Percentiles rank a stretch among this genome's conserved stretches.
These are phyloP conservation scores for Solanum corneliomulleri DNA, from an alignment of 257 asterid genomes.

Conservation along the genomic window DNA sequence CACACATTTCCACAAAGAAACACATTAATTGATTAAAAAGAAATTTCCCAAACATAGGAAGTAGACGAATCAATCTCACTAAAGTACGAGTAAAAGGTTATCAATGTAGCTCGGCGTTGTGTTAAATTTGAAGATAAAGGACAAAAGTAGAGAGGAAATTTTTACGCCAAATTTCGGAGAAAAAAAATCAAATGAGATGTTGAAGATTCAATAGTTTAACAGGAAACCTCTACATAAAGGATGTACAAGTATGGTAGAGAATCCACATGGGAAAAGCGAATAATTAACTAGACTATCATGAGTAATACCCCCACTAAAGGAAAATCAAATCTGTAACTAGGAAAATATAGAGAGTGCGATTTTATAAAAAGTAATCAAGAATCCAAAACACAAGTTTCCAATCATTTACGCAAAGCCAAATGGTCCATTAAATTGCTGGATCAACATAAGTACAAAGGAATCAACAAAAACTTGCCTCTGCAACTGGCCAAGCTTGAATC, in stretches of 20 bases:
- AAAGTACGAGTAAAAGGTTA: not conserved
- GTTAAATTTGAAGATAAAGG: not conserved
- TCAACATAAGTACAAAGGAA: not conserved
- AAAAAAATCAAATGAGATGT: not conserved
- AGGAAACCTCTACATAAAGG: not conserved
- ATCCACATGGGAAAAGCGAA: not conserved
- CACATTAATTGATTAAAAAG: not conserved
- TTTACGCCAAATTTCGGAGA: not conserved
- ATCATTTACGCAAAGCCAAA: not conserved
- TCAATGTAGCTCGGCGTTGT: not conserved
- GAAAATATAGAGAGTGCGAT: not conserved
- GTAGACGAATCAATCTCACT: not conserved
- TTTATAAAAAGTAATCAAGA: not conserved
- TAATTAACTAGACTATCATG: not conserved
- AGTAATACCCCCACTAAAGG: not conserved
- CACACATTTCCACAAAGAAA: not conserved
- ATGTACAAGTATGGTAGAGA: not conserved
- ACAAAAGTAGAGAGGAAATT: not conserved
- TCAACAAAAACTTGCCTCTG: constrained; percentile 51
- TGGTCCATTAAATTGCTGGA: constrained; percentile 3
- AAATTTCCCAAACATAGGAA: not conserved
- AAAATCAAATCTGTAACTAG: not conserved
- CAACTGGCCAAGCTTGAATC: constrained; percentile 46
- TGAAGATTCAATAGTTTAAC: not conserved
- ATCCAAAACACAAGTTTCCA: not conserved